These are phyloP conservation scores for Diaporthe longicolla DNA, from an alignment of 2,329 filamentous ascomycete species.

Conservation along the genomic window DNA sequence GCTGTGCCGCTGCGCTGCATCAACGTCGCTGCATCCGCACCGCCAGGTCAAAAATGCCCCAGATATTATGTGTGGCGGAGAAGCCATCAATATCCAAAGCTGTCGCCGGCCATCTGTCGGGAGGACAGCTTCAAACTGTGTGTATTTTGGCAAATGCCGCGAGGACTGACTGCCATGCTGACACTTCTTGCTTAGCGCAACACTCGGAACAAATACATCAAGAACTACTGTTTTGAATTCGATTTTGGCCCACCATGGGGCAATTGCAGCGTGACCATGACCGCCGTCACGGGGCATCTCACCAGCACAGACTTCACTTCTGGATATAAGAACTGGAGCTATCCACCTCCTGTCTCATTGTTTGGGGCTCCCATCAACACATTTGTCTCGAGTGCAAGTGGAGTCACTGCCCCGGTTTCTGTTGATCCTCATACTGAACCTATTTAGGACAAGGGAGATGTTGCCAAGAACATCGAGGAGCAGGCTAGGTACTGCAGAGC, in stretches of 20 bases:
- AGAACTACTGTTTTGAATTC: conserved; percentile 95
- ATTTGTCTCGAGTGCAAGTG: conserved; percentile 74
- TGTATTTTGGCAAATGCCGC: conserved; percentile 50
- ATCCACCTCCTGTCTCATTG: conserved; percentile 82
- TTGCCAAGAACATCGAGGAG: conserved; percentile 87
- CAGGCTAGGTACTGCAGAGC: conserved; percentile 81
- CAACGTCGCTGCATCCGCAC: conserved; percentile 30
- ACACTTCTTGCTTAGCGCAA: conserved; percentile 66
- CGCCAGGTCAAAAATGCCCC: conserved; percentile 59
- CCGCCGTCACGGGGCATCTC: conserved; percentile 90
- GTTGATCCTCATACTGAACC: conserved; percentile 41
- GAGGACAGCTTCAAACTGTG: conserved; percentile 80
- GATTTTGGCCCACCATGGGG: conserved; percentile 88
- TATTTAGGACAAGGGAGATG: conserved; percentile 78
- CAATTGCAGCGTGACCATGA: conserved; percentile 89
- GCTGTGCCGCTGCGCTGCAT: not conserved
- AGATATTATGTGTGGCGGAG: conserved; percentile 69
- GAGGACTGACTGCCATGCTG: conserved; percentile 6
- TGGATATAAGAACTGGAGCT: conserved; percentile 83
- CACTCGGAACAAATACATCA: conserved; percentile 83
- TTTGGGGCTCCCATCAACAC: conserved; percentile 85
- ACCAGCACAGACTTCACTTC: conserved; percentile 82
- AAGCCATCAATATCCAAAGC: conserved; percentile 96
- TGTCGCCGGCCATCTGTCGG: conserved; percentile 89
- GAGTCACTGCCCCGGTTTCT: not conserved